Evolutionary conservation across 805 yeast species (phyloP).

Genomic region (Saturnispora besseyi): DNA sequence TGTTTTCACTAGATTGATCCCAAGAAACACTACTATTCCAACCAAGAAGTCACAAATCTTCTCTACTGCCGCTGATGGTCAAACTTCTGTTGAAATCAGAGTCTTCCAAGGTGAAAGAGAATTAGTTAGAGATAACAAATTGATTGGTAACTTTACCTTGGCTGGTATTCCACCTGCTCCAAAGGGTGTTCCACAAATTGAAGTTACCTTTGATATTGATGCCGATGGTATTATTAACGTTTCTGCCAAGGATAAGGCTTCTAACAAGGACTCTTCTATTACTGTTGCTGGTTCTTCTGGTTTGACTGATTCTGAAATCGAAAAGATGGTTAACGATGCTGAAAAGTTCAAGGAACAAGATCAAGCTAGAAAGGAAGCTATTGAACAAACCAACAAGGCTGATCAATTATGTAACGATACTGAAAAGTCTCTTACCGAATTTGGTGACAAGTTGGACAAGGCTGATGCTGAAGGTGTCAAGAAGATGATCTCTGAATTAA

Average conservation of each 20-base stretch:
- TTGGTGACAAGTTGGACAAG: constrained; percentile 49
- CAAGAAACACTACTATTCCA: constrained; percentile 94
- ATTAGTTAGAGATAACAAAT: constrained; percentile 94
- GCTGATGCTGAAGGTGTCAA: constrained; percentile 40
- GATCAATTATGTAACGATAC: constrained; percentile 80
- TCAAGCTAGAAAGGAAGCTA: constrained; percentile 46
- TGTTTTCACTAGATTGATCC: constrained; percentile 85
- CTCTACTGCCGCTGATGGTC: constrained; percentile 95
- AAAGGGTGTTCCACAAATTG: constrained; percentile 91
- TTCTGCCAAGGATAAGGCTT: constrained; percentile 69
- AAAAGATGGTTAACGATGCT: constrained; percentile 56
- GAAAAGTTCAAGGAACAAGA: constrained; percentile 53
- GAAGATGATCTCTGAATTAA: constrained; percentile 48
- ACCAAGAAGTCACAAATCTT: constrained; percentile 93
- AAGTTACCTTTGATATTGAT: constrained; percentile 92
- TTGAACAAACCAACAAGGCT: constrained; percentile 69
- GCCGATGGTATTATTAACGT: constrained; percentile 89
- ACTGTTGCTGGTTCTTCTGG: constrained; percentile 66
- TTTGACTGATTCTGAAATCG: constrained; percentile 58
- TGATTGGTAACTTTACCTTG: constrained; percentile 92
- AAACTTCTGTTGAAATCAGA: constrained; percentile 93
- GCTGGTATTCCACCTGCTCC: constrained; percentile 94
- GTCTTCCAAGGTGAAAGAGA: constrained; percentile 99
- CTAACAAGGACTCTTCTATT: constrained; percentile 68
- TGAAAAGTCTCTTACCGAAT: constrained; percentile 74